Evolutionary conservation across 148 eudicot species (phyloP).

Genomic region (Amaranthus palmeri): DNA sequence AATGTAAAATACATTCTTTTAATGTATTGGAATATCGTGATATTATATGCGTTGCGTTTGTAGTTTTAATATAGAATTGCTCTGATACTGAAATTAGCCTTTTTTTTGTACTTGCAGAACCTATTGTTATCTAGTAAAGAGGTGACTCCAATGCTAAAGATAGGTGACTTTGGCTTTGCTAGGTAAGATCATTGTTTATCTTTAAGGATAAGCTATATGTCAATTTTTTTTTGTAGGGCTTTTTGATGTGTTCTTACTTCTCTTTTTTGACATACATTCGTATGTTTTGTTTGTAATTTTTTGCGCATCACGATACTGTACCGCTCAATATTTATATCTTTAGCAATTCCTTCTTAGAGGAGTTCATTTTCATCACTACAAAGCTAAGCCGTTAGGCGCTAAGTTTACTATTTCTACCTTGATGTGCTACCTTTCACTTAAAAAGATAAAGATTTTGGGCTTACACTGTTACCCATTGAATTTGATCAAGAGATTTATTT

Average conservation of each 20-base stretch:
- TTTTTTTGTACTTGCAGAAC: slow-evolving; percentile 36
- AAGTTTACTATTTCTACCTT: background rate
- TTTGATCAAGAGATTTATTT: too few species aligned
- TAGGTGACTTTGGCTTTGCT: slow-evolving; percentile 64
- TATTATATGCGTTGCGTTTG: slow-evolving; percentile 1
- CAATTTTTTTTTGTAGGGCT: background rate
- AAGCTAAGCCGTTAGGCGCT: background rate
- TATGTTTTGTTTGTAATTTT: background rate
- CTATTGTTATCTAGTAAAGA: slow-evolving; percentile 42
- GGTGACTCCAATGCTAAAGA: slow-evolving; percentile 42
- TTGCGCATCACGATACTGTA: background rate
- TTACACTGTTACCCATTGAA: too few species aligned
- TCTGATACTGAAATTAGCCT: background rate
- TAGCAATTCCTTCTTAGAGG: background rate
- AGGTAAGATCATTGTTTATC: slow-evolving; percentile 27
- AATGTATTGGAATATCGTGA: background rate
- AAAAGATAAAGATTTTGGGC: too few species aligned
- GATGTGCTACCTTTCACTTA: background rate
- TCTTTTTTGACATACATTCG: background rate
- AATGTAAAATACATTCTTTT: background rate
- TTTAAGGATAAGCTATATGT: background rate
- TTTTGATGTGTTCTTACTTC: background rate
- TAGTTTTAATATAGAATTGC: background rate
- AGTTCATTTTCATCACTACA: background rate
- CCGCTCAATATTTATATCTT: background rate